These are phyloP conservation scores for Phoenix dactylifera DNA, from an alignment of 176 grass and related monocot species.

Conservation along the genomic window DNA sequence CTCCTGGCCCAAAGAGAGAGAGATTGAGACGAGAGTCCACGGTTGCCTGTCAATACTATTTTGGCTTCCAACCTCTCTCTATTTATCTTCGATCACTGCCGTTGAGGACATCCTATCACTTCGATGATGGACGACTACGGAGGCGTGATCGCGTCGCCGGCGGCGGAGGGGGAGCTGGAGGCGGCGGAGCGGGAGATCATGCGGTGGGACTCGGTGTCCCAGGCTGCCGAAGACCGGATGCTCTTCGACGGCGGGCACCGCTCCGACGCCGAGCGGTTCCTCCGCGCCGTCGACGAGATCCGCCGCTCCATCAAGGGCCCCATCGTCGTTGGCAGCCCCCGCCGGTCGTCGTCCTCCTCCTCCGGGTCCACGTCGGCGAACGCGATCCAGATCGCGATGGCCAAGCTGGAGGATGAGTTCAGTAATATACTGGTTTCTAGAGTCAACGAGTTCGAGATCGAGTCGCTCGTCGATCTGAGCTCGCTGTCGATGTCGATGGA, in stretches of 20 bases:
- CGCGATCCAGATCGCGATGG: slow-evolving; percentile 1
- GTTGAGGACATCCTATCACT: background rate
- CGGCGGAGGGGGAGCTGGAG: slow-evolving; percentile 31
- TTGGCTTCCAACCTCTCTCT: background rate
- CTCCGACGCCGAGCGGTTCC: slow-evolving; percentile 42
- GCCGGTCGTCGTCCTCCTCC: slow-evolving; percentile 27
- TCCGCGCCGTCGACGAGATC: slow-evolving; percentile 61
- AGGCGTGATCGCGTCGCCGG: background rate
- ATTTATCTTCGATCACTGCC: background rate
- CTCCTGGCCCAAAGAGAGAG: too few relatives aligned
- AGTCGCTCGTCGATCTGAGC: slow-evolving; percentile 41
- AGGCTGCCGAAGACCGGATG: slow-evolving; percentile 21
- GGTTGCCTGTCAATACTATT: too few relatives aligned
- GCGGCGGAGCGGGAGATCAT: slow-evolving; percentile 43
- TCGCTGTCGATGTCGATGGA: slow-evolving; percentile 25
- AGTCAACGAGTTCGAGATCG: slow-evolving; percentile 46
- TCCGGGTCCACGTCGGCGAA: slow-evolving; percentile 7
- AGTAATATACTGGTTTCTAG: background rate
- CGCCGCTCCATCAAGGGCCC: slow-evolving; percentile 40
- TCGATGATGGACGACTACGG: slow-evolving; percentile 41
- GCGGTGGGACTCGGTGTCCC: slow-evolving; percentile 39
- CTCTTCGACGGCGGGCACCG: slow-evolving; percentile 25
- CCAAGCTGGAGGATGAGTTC: too few relatives aligned
- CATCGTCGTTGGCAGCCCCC: slow-evolving; percentile 37
- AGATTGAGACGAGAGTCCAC: too few relatives aligned